A percentile compares a stretch with the other conserved stretches of the same genome.
Conservation (phyloP, 2,329 filamentous ascomycete species). For the Paracamarosporium sp. region DNA sequence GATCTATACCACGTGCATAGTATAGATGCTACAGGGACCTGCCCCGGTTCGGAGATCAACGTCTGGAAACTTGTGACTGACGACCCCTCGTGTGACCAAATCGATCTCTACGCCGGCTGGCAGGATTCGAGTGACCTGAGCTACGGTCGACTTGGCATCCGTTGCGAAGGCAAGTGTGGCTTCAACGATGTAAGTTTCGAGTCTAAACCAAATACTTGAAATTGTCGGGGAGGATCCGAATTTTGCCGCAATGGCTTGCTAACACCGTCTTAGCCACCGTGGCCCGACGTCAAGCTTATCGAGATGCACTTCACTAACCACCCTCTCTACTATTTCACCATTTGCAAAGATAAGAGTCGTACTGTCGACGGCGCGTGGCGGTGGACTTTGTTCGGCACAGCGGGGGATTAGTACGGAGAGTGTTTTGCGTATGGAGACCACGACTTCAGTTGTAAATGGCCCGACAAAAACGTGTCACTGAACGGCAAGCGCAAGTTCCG, state of each 20-base stretch:
- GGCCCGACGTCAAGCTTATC: conserved; percentile 2
- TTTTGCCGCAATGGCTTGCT: no score
- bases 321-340: neutral
- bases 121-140: neutral
- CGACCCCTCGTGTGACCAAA: neutral
- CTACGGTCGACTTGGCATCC: neutral
- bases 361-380: neutral
- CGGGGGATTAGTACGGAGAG: neutral
- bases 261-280: neutral
- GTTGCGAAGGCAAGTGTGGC: neutral
- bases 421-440: neutral
- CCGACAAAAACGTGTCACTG: neutral
- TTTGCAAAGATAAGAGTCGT: neutral
- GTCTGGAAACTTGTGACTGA: neutral
- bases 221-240: no score
- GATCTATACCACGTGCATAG: neutral
- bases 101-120: neutral
- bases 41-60: neutral
- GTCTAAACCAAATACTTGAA: no score
- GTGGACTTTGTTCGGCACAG: neutral
- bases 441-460: neutral
- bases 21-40: neutral
- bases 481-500: neutral
- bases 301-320: conserved; percentile 5
- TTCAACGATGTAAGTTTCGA: neutral